Evolutionary conservation across 768 basidiomycete species (phyloP).

Genomic region (Candolleomyces eurysporus): DNA sequence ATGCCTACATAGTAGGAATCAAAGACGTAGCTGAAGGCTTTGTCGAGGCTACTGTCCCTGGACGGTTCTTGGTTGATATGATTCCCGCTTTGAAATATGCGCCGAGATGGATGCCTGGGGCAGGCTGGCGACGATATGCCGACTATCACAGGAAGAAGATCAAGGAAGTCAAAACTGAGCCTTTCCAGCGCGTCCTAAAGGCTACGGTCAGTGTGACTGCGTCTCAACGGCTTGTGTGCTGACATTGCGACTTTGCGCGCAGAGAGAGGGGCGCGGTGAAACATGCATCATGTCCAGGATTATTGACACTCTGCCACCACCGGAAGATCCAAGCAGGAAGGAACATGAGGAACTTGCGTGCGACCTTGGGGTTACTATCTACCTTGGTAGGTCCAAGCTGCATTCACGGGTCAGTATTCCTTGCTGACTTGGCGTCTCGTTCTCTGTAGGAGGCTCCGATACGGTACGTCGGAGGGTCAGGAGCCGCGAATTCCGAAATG

Average conservation of each 20-base stretch:
- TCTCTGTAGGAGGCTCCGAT: neutral
- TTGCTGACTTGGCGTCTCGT: neutral
- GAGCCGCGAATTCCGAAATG: neutral
- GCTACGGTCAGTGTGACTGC: conserved; percentile 26
- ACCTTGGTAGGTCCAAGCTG: neutral
- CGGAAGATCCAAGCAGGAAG: neutral
- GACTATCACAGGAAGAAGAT: conserved; percentile 27
- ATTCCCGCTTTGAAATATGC: conserved; percentile 25
- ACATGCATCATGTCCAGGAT: neutral
- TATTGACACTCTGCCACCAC: neutral
- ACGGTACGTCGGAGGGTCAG: neutral
- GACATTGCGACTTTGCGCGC: neutral
- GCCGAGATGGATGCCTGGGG: conserved; percentile 42
- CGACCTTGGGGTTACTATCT: neutral
- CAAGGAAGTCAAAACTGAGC: conserved; percentile 33
- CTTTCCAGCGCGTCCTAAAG: conserved; percentile 33
- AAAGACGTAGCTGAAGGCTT: too few relatives aligned
- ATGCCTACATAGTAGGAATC: too few relatives aligned
- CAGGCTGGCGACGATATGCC: conserved; percentile 41
- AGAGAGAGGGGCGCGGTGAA: neutral
- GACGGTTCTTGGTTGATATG: conserved; percentile 28
- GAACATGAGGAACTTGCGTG: neutral
- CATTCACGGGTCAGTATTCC: neutral
- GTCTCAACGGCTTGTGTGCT: too few relatives aligned
- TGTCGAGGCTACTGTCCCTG: conserved; percentile 20